These are phyloP conservation scores for Corymbia calophylla DNA, from an alignment of 441 rosid genomes.

Conservation along the genomic window DNA sequence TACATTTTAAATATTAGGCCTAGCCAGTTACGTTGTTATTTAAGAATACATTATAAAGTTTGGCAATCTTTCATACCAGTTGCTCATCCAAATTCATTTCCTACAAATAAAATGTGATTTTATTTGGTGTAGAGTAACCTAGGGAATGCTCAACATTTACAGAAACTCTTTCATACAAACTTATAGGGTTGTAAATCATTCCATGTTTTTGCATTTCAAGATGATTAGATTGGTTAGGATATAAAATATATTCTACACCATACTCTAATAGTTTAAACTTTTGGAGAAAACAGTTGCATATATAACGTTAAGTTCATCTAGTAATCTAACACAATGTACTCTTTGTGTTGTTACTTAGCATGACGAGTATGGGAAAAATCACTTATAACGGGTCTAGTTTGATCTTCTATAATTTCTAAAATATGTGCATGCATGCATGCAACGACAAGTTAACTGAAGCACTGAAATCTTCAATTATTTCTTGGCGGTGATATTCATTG, in stretches of 20 bases:
- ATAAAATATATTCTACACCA: neutral
- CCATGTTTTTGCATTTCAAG: neutral
- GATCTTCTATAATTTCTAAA: neutral
- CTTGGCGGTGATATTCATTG: neutral
- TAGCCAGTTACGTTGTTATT: neutral
- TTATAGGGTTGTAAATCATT: neutral
- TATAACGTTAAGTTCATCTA: neutral
- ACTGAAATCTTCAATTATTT: neutral
- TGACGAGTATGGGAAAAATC: neutral
- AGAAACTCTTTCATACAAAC: neutral
- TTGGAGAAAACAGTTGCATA: neutral
- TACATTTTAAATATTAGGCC: neutral
- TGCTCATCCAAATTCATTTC: neutral
- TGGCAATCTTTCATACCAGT: neutral
- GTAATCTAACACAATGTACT: neutral
- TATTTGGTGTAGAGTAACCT: neutral
- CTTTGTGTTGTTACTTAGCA: neutral
- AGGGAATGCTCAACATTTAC: neutral
- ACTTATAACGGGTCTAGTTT: neutral
- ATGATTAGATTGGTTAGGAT: neutral
- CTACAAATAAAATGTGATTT: too few species aligned
- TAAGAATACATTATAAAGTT: neutral
- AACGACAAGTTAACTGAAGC: neutral
- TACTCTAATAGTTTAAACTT: neutral
- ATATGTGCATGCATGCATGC: neutral